Evolutionary conservation across 805 yeast species (phyloP).

Genomic region (Lachancea lanzarotensis): DNA sequence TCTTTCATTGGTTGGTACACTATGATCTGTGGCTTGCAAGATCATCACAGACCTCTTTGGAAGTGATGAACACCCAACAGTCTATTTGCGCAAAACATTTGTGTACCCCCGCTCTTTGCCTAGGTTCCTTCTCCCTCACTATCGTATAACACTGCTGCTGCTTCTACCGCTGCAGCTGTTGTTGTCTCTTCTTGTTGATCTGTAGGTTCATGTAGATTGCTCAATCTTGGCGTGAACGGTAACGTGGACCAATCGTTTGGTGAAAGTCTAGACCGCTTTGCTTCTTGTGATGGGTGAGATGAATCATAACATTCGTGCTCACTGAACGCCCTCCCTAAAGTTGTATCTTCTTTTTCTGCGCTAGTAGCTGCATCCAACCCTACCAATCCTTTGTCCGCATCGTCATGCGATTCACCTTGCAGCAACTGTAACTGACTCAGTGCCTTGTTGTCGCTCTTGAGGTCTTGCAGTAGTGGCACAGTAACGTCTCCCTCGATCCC

Average conservation of each 20-base stretch:
- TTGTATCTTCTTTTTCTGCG: not conserved
- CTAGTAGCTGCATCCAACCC: not conserved
- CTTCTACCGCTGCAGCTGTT: not conserved
- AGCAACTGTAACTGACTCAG: not conserved
- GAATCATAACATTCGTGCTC: not conserved
- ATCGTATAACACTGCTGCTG: conserved; percentile 1
- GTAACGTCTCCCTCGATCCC: not conserved
- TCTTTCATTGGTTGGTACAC: no score
- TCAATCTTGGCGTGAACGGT: conserved; percentile 1
- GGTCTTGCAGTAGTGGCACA: not conserved
- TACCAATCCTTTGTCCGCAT: not conserved
- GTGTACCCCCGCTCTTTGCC: no score
- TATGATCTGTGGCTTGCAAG: no score
- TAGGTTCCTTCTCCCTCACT: not conserved
- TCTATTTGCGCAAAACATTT: no score
- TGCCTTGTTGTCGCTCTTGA: not conserved
- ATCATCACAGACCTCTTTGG: no score
- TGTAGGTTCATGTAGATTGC: not conserved
- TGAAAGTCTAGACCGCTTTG: not conserved
- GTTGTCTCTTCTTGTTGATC: not conserved
- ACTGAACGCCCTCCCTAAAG: not conserved
- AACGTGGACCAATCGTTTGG: not conserved
- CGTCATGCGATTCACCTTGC: not conserved
- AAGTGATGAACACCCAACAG: no score
- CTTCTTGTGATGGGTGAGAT: not conserved